Base-by-base conservation (phyloP, 169 alveolate genomes). In the Amoebophrya sp. region DNA sequence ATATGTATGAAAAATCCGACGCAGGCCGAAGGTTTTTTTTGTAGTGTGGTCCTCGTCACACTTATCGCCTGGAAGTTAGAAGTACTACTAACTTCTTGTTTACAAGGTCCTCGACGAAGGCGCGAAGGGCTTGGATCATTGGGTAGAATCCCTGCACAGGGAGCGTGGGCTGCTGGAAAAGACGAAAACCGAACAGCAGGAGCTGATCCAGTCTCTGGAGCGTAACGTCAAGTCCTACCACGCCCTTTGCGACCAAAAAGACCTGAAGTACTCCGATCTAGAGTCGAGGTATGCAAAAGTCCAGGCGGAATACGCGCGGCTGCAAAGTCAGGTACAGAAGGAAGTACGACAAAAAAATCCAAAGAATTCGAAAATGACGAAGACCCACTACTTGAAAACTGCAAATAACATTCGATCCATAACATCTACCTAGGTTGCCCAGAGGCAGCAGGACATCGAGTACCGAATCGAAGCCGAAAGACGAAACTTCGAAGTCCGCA, bases 401-500 rank as follows among this genome's bases (percentile, higher is more conserved):
- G n/a, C n/a, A n/a, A n/a, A n/a, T n/a, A n/a, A n/a, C n/a, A n/a
- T n/a, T n/a, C n/a, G n/a, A n/a, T n/a, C n/a, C n/a, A n/a, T n/a
- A n/a, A n/a, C n/a, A n/a, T n/a, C n/a, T n/a, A n/a, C n/a, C n/a
- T 25, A 66, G 83, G 83, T 66, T 66, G 83, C 83, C 35, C 83
- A 66, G 83, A 2, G 83, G 32, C 83, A 66, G 83, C 83, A 66
- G 32, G 83, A 66, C 32, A 66, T 66, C 83, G 83, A 66, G 83
- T 66, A 66, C 35, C 83, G 83, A 7, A 66, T 66, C 83, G 83
- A 66, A 25, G 83, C 83, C 35, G 83, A 66, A n/a, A 2, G 83
- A 25, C 12, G 83, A 1, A 66, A 66, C 32, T 66, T 66, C 83
- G 83, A 66, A 66, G 83, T 66, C 10, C 83, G 83, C 35, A 66